Evolutionary conservation across 768 basidiomycete genomes (phyloP), one percentile per base, ranked within the genome.

Genomic region (Naganishia randhawae): DNA sequence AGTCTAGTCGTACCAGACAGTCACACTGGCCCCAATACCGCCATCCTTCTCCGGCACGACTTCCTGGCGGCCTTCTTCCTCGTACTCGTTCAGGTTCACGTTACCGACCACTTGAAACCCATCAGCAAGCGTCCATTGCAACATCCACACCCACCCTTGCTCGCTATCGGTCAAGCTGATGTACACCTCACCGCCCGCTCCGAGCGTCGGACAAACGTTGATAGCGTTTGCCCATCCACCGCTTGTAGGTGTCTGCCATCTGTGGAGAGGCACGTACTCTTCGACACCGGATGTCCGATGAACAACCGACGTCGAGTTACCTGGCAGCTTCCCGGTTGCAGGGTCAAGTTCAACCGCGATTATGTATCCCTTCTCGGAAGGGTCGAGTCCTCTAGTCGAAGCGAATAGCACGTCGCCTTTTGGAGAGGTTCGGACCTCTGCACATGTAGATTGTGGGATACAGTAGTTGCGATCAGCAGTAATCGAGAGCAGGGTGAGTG

Each of bases 141-240:
- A 53, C 3, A 75, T 50, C 33, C 67, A 29, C 27, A 77, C 71
- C 27, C 64, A 71, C 37, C 76, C 76, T 42, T 74, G 52, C 61
- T 77, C 76, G 37, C 68, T 70, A 53, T 75, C 74, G 45, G 76
- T 77, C 61, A 77, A 33, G 22, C 72, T 69, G 7, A 75, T 42
- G 14, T 41, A 75, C 22, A 70, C 71, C 39, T 52, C 22, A 0
- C 68, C 72, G 5, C 55, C 39, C 11, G 27, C 31, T 22, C 55
- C 66, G 9, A 29, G 14, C 0, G 19, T 19, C 0, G 72, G 72
- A 14, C 72, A 71, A 14, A 71, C 69, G 48, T 70, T 63, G n/a
- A 77, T 74, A 0, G 74, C 76, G 54, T 77, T 77, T 8, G 76
- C 76, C 76, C 76, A 77, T 27, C 76, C 76, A 17, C 76, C 76